These are phyloP conservation scores for Xylariaceae sp. DNA, from an alignment of 2,329 filamentous ascomycete species.

Conservation along the genomic window DNA sequence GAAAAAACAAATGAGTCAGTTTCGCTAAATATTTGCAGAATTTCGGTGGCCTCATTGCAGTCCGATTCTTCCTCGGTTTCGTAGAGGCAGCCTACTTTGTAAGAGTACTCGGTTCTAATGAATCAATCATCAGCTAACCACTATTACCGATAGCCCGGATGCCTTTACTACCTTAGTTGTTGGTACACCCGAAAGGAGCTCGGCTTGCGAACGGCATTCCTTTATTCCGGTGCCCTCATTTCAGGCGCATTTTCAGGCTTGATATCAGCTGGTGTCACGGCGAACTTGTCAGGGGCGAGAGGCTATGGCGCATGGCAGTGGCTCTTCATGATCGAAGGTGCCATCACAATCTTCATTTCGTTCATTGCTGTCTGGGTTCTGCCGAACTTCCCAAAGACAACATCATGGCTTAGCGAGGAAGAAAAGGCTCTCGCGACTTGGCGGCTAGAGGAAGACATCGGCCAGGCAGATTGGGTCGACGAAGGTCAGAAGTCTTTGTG, in stretches of 20 bases:
- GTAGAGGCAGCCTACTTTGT: slow-evolving; percentile 46
- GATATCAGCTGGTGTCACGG: slow-evolving; percentile 62
- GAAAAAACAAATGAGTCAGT: neutral
- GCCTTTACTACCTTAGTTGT: slow-evolving; percentile 60
- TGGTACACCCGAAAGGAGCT: slow-evolving; percentile 73
- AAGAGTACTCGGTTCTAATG: slow-evolving; percentile 13
- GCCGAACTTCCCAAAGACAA: slow-evolving; percentile 65
- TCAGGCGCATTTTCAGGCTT: slow-evolving; percentile 70
- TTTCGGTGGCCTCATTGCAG: slow-evolving; percentile 37
- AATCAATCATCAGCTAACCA: neutral
- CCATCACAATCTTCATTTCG: slow-evolving; percentile 61
- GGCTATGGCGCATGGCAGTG: slow-evolving; percentile 63
- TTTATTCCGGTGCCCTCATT: slow-evolving; percentile 67
- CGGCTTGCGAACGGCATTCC: slow-evolving; percentile 60
- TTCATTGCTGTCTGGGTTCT: slow-evolving; percentile 56
- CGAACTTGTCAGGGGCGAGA: slow-evolving; percentile 57
- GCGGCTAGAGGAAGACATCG: slow-evolving; percentile 63
- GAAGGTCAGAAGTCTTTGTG: slow-evolving; percentile 54
- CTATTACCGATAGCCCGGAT: slow-evolving; percentile 43
- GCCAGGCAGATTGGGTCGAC: slow-evolving; percentile 61
- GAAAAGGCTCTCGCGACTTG: slow-evolving; percentile 57
- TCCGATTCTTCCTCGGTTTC: slow-evolving; percentile 44
- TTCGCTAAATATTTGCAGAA: slow-evolving; percentile 19
- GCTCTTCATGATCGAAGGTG: slow-evolving; percentile 69
- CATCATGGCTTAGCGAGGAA: slow-evolving; percentile 54